A percentile compares a stretch with the other conserved stretches of the same genome.
Conservation (phyloP, 2,329 filamentous ascomycete genomes). For the Penicillium frequentans region DNA sequence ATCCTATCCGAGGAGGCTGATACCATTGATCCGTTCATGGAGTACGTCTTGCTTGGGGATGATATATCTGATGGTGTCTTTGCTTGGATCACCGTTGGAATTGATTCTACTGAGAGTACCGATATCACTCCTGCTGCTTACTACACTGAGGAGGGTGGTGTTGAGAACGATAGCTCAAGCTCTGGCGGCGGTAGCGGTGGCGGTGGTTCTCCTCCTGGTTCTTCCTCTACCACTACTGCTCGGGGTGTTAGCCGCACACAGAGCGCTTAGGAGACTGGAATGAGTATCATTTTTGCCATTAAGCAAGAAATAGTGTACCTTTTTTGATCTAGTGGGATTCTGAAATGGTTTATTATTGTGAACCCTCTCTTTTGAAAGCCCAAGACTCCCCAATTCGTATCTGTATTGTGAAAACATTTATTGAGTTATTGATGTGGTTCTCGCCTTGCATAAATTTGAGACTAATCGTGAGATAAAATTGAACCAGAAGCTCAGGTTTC, state of each 20-base stretch:
- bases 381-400: neutral
- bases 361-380: neutral
- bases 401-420: neutral
- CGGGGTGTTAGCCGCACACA: neutral
- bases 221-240: conserved; percentile 5
- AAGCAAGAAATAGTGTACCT: neutral
- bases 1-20: conserved; percentile 52
- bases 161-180: conserved; percentile 26
- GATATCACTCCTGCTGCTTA: conserved; percentile 30
- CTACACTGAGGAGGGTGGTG: conserved; percentile 36
- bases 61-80: conserved; percentile 53
- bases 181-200: conserved; percentile 15
- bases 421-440: too few species aligned
- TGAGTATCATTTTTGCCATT: neutral
- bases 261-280: neutral
- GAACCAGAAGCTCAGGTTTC: too few species aligned
- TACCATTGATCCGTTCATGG: conserved; percentile 58
- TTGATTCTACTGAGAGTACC: conserved; percentile 43
- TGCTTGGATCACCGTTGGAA: conserved; percentile 55
- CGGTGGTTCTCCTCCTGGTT: conserved; percentile 5
- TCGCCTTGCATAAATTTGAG: too few species aligned
- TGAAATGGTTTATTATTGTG: neutral
- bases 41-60: conserved; percentile 59
- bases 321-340: neutral
- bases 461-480: too few species aligned